Conservation (phyloP, 495 filamentous ascomycete species). For the Tuber microsphaerosporum region DNA sequence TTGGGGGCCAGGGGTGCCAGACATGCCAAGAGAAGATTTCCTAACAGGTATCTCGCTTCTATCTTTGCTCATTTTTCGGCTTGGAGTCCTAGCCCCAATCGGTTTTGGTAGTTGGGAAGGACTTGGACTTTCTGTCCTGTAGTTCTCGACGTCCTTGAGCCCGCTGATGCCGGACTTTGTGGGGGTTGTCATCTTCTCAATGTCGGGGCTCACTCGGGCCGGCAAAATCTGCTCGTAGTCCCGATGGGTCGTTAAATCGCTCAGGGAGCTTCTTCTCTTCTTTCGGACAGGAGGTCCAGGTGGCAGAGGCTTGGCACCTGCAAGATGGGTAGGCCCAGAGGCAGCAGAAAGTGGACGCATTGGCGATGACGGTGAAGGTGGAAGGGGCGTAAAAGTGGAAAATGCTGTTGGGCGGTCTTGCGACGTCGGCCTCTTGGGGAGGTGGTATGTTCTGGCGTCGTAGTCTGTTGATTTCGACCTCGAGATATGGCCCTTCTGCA, state of each 20-base stretch:
- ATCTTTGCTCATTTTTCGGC: slow-evolving; percentile 24
- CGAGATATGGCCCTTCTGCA: slow-evolving; percentile 55
- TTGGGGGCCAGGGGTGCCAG: slow-evolving; percentile 44
- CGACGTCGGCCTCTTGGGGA: slow-evolving; percentile 51
- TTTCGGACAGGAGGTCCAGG: slow-evolving; percentile 53
- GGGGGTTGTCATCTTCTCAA: slow-evolving; percentile 11
- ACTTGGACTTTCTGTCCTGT: slow-evolving; percentile 22
- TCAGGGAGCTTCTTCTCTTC: slow-evolving; percentile 86
- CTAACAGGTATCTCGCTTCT: slow-evolving; percentile 26
- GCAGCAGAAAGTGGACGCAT: slow-evolving; percentile 41
- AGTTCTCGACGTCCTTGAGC: slow-evolving; percentile 22
- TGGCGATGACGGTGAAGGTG: slow-evolving; percentile 43
- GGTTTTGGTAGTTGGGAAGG: slow-evolving; percentile 30
- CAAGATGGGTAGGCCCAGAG: slow-evolving; percentile 40
- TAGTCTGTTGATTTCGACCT: slow-evolving; percentile 79
- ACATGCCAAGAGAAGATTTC: slow-evolving; percentile 20
- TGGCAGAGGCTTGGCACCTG: slow-evolving; percentile 41
- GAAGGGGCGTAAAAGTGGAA: slow-evolving; percentile 43
- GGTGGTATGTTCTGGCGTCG: slow-evolving; percentile 50
- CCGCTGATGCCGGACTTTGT: slow-evolving; percentile 23
- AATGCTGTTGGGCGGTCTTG: slow-evolving; percentile 54
- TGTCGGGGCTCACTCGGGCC: slow-evolving; percentile 26
- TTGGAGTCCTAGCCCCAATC: slow-evolving; percentile 10
- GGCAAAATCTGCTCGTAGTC: slow-evolving; percentile 37
- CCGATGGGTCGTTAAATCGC: slow-evolving; percentile 59